These are phyloP conservation scores for Penicillium sp. DNA, from an alignment of 2,329 filamentous ascomycete species.

Conservation along the genomic window DNA sequence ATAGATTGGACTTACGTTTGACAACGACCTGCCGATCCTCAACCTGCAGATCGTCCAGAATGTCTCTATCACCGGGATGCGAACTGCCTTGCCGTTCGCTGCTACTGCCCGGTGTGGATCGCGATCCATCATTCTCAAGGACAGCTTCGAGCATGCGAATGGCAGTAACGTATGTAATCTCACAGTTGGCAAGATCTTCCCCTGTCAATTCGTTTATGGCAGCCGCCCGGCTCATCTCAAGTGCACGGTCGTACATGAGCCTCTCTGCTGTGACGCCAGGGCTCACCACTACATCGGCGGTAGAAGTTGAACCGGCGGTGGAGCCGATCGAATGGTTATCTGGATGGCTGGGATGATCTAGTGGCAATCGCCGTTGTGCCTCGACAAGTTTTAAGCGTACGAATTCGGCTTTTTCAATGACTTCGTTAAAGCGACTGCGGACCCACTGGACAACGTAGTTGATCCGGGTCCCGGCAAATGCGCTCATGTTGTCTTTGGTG, in stretches of 20 bases:
- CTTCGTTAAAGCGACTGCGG: slow-evolving; percentile 90
- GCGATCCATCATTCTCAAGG: slow-evolving; percentile 71
- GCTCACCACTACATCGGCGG: slow-evolving; percentile 77
- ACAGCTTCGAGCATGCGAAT: slow-evolving; percentile 95
- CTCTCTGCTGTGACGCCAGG: slow-evolving; percentile 92
- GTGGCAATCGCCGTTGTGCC: slow-evolving; percentile 77
- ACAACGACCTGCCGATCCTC: slow-evolving; percentile 51
- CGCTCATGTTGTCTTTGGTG: slow-evolving; percentile 46
- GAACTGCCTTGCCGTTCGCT: slow-evolving; percentile 24
- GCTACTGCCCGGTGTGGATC: slow-evolving; percentile 25
- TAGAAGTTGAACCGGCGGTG: slow-evolving; percentile 59
- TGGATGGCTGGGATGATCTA: slow-evolving; percentile 82
- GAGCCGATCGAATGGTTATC: slow-evolving; percentile 67
- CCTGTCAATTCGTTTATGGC: slow-evolving; percentile 95
- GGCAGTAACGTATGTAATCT: slow-evolving; percentile 89
- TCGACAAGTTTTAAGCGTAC: slow-evolving; percentile 86
- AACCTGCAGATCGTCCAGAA: slow-evolving; percentile 46
- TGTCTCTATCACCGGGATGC: slow-evolving; percentile 36
- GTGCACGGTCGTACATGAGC: slow-evolving; percentile 93
- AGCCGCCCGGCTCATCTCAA: slow-evolving; percentile 93
- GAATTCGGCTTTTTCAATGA: slow-evolving; percentile 91
- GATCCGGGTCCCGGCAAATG: slow-evolving; percentile 66
- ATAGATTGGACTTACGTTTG: slow-evolving; percentile 45
- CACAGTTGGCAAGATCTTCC: slow-evolving; percentile 81
- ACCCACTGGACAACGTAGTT: slow-evolving; percentile 97